Conservation (phyloP, 805 yeast species). For the Priceomyces melissophilus region DNA sequence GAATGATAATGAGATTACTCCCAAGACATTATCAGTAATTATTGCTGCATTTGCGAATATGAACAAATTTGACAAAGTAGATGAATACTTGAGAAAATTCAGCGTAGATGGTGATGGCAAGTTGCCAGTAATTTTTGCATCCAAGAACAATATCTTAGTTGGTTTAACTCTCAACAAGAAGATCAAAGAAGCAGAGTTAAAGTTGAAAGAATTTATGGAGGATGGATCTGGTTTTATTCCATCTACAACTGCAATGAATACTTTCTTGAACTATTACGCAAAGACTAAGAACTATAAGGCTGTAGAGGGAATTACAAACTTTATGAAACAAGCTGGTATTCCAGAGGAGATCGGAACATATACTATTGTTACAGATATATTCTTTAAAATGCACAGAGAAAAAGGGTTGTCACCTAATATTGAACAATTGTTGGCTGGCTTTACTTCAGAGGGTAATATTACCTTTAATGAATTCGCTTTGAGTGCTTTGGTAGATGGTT, state of each 20-base stretch:
- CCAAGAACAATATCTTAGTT: slow-evolving; percentile 44
- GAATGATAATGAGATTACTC: slow-evolving; percentile 35
- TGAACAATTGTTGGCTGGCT: slow-evolving; percentile 36
- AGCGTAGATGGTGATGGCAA: slow-evolving; percentile 14
- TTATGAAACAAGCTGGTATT: slow-evolving; percentile 40
- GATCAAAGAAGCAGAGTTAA: slow-evolving; percentile 43
- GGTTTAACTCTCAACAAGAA: slow-evolving; percentile 41
- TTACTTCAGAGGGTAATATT: slow-evolving; percentile 25
- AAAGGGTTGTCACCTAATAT: slow-evolving; percentile 43
- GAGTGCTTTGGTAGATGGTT: slow-evolving; percentile 52
- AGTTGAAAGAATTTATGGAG: slow-evolving; percentile 34
- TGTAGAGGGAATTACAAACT: slow-evolving; percentile 42
- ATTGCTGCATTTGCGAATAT: slow-evolving; percentile 46
- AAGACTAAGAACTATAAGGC: slow-evolving; percentile 43
- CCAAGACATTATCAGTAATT: slow-evolving; percentile 47
- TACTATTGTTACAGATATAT: slow-evolving; percentile 54
- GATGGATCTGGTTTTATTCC: slow-evolving; percentile 39
- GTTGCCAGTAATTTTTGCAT: slow-evolving; percentile 31
- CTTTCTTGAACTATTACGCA: slow-evolving; percentile 43
- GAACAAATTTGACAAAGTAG: slow-evolving; percentile 40
- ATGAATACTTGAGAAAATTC: slow-evolving; percentile 32
- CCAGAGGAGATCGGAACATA: slow-evolving; percentile 62
- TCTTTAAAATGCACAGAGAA: slow-evolving; percentile 44
- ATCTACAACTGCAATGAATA: slow-evolving; percentile 49
- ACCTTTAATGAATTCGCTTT: slow-evolving; percentile 41